These are phyloP conservation scores for Dryas octopetala DNA, from an alignment of 306 rosid genomes.

Conservation along the genomic window DNA sequence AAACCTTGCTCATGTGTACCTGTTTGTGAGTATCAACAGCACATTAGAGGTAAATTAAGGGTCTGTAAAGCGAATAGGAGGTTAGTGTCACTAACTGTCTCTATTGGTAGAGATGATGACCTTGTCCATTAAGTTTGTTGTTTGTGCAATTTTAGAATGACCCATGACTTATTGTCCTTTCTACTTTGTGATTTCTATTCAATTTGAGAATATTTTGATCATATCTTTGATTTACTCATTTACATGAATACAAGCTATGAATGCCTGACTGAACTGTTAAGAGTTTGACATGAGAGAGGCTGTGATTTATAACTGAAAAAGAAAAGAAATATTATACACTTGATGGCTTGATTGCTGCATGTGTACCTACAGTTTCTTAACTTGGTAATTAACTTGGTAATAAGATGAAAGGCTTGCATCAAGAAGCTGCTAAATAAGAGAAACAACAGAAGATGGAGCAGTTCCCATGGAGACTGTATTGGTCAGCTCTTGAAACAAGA, in stretches of 20 bases:
- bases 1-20: constrained; percentile 25
- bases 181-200: constrained; percentile 17
- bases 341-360: too few relatives aligned
- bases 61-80: constrained; percentile 68
- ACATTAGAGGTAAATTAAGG: constrained; percentile 42
- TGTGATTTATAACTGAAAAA: background rate
- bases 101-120: constrained; percentile 41
- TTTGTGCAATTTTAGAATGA: constrained; percentile 32
- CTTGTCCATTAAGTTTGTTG: constrained; percentile 50
- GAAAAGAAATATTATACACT: too few relatives aligned
- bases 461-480: background rate
- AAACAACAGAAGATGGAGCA: background rate
- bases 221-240: constrained; percentile 9
- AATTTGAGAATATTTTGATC: constrained; percentile 25
- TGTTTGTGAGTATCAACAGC: constrained; percentile 40
- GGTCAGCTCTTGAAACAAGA: background rate
- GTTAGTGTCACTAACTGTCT: constrained; percentile 65
- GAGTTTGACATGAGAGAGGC: background rate
- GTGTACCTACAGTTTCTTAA: too few relatives aligned
- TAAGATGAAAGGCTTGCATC: background rate
- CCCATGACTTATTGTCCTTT: constrained; percentile 11
- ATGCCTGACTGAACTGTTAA: background rate
- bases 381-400: background rate
- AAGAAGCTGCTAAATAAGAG: background rate
- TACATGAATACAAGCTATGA: constrained; percentile 5